Percentiles rank a stretch among this genome's conserved stretches.
These are phyloP conservation scores for Platanthera zijinensis DNA, from an alignment of 106 monocot species.

Conservation along the genomic window DNA sequence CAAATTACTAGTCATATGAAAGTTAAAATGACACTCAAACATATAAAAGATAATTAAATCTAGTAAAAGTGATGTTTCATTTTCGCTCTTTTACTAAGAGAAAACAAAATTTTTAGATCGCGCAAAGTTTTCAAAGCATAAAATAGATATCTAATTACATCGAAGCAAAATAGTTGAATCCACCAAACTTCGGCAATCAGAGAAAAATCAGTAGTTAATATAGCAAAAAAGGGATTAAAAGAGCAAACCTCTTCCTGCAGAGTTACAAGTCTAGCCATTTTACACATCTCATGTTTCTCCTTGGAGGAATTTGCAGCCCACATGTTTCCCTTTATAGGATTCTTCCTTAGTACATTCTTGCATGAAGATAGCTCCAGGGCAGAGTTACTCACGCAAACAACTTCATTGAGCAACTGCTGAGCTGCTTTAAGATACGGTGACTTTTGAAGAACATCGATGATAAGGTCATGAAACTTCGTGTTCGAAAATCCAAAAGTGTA, in stretches of 20 bases:
- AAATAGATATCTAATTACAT: too few relatives aligned
- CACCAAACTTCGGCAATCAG: not conserved
- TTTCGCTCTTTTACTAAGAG: too few relatives aligned
- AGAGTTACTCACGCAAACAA: conserved; percentile 40
- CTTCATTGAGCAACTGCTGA: conserved; percentile 50
- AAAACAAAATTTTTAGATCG: too few relatives aligned
- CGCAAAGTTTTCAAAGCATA: too few relatives aligned
- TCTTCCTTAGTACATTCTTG: conserved; percentile 1
- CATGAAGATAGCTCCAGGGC: conserved; percentile 11
- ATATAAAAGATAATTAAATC: not conserved
- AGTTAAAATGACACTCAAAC: not conserved
- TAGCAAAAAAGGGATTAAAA: not conserved
- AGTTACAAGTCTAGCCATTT: conserved; percentile 27
- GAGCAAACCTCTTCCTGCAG: conserved; percentile 45
- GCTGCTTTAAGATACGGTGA: conserved; percentile 42
- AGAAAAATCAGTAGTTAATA: not conserved
- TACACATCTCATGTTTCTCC: conserved; percentile 21
- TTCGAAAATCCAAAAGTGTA: conserved; percentile 1
- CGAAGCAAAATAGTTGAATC: too few relatives aligned
- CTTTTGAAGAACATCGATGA: conserved; percentile 12
- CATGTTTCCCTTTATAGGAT: not conserved
- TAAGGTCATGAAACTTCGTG: not conserved
- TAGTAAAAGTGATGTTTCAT: not conserved
- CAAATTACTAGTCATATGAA: not conserved
- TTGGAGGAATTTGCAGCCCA: not conserved